Evolutionary conservation across 768 basidiomycete genomes (phyloP), one percentile per base, ranked within the genome.

Genomic region (Boletus speciosus): DNA sequence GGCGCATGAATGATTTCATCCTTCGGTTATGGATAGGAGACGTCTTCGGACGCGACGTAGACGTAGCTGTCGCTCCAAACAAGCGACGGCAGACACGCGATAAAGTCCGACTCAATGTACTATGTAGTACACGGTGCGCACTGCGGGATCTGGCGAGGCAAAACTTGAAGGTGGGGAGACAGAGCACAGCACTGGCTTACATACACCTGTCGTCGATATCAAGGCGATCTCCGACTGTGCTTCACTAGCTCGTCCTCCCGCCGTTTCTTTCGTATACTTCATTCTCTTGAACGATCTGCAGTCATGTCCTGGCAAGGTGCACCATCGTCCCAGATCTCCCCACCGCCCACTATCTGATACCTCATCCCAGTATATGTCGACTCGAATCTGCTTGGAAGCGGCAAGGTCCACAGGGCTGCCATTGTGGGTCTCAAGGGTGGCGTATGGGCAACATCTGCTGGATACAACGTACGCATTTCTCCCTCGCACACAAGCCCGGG

Each of bases 251-350:
- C 45, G 12, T 23, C 46, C 34, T 11, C 15, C 27, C 23, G 34
- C 16, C 10, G 23, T 14, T 49, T 45, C 44, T 42, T 58, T 54
- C 41, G 36, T 41, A 49, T 21, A 29, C 43, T 23, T 49, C 52
- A 39, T 52, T 47, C 35, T 38, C 48, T 42, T 47, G 47, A 45
- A 49, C 58, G 43, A 64, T 53, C 51, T 15, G 29, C 39, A 35
- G 31, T 49, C 43, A 87, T 88, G 87, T 86, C 85, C 65, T 88
- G 86, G 85, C 84, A 87, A 84, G 59, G 86, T 89, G 56, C 35
- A 86, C 90, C 41, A 6, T 29, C 23, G 15, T 39, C 29, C 11
- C 21, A 8, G 1, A 32, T 38, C 1, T 9, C 5, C 11, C 2
- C 8, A 5, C 0, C 6, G 9, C 15, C 27, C 21, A 16, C 27